phyloP scores from a whole-genome alignment of 768 basidiomycete genomes.

The Tubosaeta brunneosetosa region DNA sequence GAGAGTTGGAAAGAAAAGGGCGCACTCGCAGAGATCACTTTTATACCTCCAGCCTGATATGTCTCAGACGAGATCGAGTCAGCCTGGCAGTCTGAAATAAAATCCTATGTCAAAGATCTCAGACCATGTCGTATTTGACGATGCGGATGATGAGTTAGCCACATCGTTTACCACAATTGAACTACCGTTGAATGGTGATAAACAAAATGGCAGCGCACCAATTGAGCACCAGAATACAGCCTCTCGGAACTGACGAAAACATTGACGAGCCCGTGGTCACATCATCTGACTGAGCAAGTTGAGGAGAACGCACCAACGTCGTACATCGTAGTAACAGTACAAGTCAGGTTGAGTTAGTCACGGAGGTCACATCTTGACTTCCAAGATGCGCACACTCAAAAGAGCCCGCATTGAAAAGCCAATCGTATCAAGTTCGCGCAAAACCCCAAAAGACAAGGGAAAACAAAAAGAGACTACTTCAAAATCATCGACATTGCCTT shows the following conservation, averaged over 20 bases:
- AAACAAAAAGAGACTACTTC: slow-evolving; percentile 15
- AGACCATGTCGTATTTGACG: neutral
- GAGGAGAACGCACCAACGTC: no score
- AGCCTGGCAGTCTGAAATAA: slow-evolving; percentile 7
- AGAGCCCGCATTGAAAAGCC: slow-evolving; percentile 19
- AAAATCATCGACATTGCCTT: slow-evolving; percentile 33
- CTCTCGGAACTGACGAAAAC: no score
- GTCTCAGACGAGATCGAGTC: slow-evolving; percentile 15
- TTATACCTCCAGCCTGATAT: slow-evolving; percentile 18
- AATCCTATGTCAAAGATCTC: neutral
- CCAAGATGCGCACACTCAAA: no score
- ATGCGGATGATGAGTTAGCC: neutral
- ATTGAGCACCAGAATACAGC: no score
- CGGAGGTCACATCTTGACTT: no score
- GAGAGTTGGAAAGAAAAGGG: slow-evolving; percentile 33
- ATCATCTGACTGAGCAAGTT: no score
- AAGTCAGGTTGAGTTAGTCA: no score
- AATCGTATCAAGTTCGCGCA: neutral
- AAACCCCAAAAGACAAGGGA: slow-evolving; percentile 27
- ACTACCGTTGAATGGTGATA: no score
- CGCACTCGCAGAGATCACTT: slow-evolving; percentile 4
- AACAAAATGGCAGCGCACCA: no score
- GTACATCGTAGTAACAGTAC: no score
- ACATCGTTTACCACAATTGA: neutral
- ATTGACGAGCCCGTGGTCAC: no score